Conservation (phyloP, 768 basidiomycete genomes). For the Mycena kentingensis region DNA sequence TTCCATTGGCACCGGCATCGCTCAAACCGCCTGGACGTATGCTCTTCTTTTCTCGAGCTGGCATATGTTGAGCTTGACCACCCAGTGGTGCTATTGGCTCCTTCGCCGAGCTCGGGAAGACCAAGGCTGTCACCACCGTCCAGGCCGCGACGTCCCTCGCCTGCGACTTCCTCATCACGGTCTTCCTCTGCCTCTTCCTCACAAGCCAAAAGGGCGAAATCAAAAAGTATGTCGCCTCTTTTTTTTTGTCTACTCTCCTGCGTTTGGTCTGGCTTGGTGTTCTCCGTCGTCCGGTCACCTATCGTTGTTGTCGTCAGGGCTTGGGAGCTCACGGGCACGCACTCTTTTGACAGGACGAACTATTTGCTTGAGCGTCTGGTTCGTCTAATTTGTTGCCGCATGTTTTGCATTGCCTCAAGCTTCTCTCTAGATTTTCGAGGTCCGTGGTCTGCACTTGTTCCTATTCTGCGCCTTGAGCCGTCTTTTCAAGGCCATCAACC, state of each 20-base stretch:
- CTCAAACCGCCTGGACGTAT: constrained; percentile 7
- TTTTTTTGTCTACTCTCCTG: not conserved
- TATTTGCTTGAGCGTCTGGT: constrained; percentile 12
- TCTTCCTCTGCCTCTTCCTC: constrained; percentile 15
- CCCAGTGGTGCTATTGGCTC: not conserved
- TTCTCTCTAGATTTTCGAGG: no score
- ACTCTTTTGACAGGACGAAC: constrained; percentile 9
- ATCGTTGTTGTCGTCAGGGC: not conserved
- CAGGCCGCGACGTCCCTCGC: constrained; percentile 12
- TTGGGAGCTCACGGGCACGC: not conserved
- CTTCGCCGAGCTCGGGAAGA: no score
- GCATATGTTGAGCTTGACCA: not conserved
- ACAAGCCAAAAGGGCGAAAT: constrained; percentile 12
- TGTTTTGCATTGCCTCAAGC: no score
- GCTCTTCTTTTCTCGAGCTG: constrained; percentile 10
- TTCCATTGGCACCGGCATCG: constrained; percentile 8
- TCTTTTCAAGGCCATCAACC: constrained; percentile 17
- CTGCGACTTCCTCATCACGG: constrained; percentile 16
- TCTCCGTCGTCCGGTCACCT: not conserved
- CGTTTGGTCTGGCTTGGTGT: not conserved
- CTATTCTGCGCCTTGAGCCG: no score
- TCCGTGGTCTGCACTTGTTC: no score
- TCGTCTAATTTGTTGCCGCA: no score
- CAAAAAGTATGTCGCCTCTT: constrained; percentile 4
- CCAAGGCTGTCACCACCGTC: constrained; percentile 11